phyloP scores from a whole-genome alignment of 441 rosid species.

The Pelargonium australe region DNA sequence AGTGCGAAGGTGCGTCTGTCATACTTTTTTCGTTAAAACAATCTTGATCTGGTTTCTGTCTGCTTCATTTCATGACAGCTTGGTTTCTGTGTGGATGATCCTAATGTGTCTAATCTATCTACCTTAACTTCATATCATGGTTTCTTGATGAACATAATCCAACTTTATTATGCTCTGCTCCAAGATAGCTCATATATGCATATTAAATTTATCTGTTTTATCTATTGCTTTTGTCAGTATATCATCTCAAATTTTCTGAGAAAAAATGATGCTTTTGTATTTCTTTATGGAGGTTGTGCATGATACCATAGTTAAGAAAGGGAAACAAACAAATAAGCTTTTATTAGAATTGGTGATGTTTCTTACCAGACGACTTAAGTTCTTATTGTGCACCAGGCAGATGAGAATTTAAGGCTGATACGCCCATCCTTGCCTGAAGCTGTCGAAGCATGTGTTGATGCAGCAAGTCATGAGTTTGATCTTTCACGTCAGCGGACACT shows the following conservation, averaged over 20 bases:
- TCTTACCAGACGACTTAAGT: conserved; percentile 13
- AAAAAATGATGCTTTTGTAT: not conserved
- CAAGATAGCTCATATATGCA: not conserved
- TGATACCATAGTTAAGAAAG: not conserved
- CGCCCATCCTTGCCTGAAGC: conserved; percentile 84
- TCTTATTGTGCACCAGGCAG: conserved; percentile 60
- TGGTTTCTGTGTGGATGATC: not conserved
- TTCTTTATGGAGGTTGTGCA: not conserved
- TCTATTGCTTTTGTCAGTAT: not conserved
- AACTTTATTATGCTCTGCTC: too few relatives aligned
- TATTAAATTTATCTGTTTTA: not conserved
- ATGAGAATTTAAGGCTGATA: conserved; percentile 91
- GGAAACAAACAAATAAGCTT: not conserved
- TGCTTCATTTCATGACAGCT: not conserved
- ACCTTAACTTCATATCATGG: too few relatives aligned
- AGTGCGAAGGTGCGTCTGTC: conserved; percentile 70
- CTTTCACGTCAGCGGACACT: conserved; percentile 69
- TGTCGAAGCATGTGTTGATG: conserved; percentile 92
- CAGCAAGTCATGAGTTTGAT: conserved; percentile 94
- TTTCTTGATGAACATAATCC: too few relatives aligned
- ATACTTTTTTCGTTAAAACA: not conserved
- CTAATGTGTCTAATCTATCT: too few relatives aligned
- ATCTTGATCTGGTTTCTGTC: not conserved
- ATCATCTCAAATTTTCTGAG: not conserved
- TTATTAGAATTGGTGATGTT: conserved; percentile 6